Conservation (phyloP, 75 land plant species). For the Pinus tabuliformis region DNA sequence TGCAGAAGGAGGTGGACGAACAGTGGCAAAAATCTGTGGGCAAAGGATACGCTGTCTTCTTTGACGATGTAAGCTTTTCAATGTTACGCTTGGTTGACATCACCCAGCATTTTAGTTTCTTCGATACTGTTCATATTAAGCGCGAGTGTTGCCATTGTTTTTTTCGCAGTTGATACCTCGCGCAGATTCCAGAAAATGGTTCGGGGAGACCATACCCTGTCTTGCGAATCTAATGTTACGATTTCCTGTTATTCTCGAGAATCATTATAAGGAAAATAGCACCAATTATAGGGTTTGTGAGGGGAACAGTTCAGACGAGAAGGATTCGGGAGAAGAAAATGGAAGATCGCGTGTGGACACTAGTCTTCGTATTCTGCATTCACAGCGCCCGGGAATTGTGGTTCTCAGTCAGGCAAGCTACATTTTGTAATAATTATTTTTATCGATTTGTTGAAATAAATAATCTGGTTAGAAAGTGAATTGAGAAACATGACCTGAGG, state of each 20-base stretch:
- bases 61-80: conserved; percentile 38
- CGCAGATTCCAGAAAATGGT: conserved; percentile 56
- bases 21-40: conserved; percentile 13
- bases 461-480: too few relatives aligned
- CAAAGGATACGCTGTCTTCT: conserved; percentile 55
- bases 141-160: background rate
- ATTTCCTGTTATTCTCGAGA: conserved; percentile 63
- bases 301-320: conserved; percentile 9
- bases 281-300: background rate
- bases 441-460: too few relatives aligned
- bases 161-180: conserved; percentile 47
- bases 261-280: conserved; percentile 34
- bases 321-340: conserved; percentile 4
- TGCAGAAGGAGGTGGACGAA: background rate
- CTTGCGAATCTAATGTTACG: conserved; percentile 63
- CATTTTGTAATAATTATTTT: too few relatives aligned
- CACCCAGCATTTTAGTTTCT: background rate
- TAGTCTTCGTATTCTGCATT: conserved; percentile 41
- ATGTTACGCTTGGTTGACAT: background rate
- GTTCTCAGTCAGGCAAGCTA: conserved; percentile 60
- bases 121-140: too few relatives aligned
- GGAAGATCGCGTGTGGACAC: background rate
- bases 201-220: conserved; percentile 53
- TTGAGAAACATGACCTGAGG: too few relatives aligned
- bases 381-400: conserved; percentile 61